Evolutionary conservation across 2,329 filamentous ascomycete genomes (phyloP).

Genomic region (Colletotrichum salicis): DNA sequence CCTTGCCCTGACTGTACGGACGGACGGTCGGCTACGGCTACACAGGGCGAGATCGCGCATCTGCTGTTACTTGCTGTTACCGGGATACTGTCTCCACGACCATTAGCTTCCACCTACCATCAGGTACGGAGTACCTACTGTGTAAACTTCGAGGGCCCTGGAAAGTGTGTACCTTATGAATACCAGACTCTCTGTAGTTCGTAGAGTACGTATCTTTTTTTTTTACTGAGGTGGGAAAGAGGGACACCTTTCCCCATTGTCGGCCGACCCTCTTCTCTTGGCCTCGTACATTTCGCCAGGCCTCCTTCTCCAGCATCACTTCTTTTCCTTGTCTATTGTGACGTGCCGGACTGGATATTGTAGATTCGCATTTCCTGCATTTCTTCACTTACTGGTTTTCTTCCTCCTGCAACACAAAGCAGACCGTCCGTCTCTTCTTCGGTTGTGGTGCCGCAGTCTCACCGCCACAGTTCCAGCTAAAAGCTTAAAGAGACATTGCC

Average conservation of each 20-base stretch:
- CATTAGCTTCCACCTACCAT: not conserved
- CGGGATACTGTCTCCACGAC: not conserved
- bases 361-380: slow-evolving; percentile 1
- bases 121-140: not conserved
- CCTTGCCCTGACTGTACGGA: not conserved
- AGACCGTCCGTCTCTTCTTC: slow-evolving; percentile 1
- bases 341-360: slow-evolving; percentile 4
- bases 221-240: slow-evolving; percentile 10
- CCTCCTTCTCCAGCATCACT: slow-evolving; percentile 1
- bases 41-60: slow-evolving; percentile 22
- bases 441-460: slow-evolving; percentile 11
- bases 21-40: not conserved
- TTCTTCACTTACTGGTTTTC: not conserved
- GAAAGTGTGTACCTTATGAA: not conserved
- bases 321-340: not conserved
- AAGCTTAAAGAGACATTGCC: slow-evolving; percentile 12
- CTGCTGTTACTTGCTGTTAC: not conserved
- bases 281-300: not conserved
- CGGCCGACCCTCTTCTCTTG: slow-evolving; percentile 23
- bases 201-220: slow-evolving; percentile 10
- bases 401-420: not conserved
- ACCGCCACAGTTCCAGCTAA: slow-evolving; percentile 16
- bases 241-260: slow-evolving; percentile 24
- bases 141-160: not conserved
- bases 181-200: not conserved